Evolutionary conservation across 2,329 filamentous ascomycete genomes (phyloP).

Genomic region (Diaporthe amygdali): DNA sequence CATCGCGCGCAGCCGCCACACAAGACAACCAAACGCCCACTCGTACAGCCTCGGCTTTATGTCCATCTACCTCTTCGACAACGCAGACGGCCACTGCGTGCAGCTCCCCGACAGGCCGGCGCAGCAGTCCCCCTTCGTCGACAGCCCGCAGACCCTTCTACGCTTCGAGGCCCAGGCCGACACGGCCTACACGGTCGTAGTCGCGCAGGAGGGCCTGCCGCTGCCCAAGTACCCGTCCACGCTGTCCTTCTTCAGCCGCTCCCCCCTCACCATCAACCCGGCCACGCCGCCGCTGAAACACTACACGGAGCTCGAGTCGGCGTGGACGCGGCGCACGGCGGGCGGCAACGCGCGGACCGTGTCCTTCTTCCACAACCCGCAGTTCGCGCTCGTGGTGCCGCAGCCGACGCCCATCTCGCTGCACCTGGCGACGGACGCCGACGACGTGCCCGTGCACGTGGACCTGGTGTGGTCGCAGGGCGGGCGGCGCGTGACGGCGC

Average conservation of each 20-base stretch:
- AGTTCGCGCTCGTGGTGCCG: constrained; percentile 72
- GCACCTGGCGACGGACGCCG: constrained; percentile 70
- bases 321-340: constrained; percentile 80
- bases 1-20: constrained; percentile 52
- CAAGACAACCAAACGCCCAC: constrained; percentile 23
- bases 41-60: constrained; percentile 77
- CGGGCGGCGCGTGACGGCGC: constrained; percentile 71
- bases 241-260: constrained; percentile 78
- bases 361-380: constrained; percentile 84
- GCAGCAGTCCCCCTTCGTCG: constrained; percentile 84
- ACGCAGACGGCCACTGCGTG: constrained; percentile 67
- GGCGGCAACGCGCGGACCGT: constrained; percentile 83
- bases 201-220: constrained; percentile 77
- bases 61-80: constrained; percentile 79
- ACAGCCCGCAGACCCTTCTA: constrained; percentile 89
- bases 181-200: constrained; percentile 61
- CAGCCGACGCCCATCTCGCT: constrained; percentile 69
- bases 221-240: constrained; percentile 82
- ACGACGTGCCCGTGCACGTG: constrained; percentile 79
- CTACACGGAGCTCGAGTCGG: constrained; percentile 62
- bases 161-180: constrained; percentile 64
- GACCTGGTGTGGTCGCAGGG: constrained; percentile 77
- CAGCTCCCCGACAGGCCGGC: constrained; percentile 75
- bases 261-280: constrained; percentile 62
- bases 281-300: constrained; percentile 66